Evolutionary conservation across 139 green algal genomes (phyloP).

Genomic region (Pleodorina starrii): DNA sequence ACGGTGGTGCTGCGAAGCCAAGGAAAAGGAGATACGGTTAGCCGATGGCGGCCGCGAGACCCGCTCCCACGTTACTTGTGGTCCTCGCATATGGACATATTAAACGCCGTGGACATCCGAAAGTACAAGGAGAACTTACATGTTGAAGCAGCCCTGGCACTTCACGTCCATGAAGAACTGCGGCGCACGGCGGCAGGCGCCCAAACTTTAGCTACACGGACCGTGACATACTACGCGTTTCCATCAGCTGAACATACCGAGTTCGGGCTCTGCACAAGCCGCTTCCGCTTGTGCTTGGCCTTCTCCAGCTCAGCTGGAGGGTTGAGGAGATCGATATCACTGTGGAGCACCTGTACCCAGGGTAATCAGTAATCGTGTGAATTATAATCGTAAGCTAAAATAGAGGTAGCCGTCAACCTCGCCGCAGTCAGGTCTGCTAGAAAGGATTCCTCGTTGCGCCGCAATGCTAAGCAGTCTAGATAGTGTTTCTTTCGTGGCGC

Average conservation of each 20-base stretch:
- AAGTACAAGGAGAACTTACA: conserved; percentile 70
- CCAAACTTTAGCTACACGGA: neutral
- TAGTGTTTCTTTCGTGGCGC: neutral
- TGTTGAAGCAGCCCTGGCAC: conserved; percentile 97
- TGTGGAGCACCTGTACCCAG: conserved; percentile 39
- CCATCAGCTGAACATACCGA: neutral
- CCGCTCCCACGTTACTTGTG: neutral
- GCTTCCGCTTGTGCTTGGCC: conserved; percentile 98
- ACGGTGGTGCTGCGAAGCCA: conserved; percentile 94
- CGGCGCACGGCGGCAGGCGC: conserved; percentile 45
- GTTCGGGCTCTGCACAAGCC: conserved; percentile 69
- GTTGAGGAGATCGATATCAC: conserved; percentile 97
- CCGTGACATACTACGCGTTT: neutral
- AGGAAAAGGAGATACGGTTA: conserved; percentile 1
- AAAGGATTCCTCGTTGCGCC: neutral
- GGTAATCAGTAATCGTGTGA: neutral
- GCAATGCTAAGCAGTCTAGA: neutral
- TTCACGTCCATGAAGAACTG: conserved; percentile 76
- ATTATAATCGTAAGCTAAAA: neutral
- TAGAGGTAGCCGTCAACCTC: neutral
- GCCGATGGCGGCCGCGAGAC: neutral
- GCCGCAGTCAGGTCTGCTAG: neutral
- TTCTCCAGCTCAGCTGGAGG: conserved; percentile 96
- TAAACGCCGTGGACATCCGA: neutral
- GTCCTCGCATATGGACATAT: neutral